A percentile compares a stretch with the other conserved stretches of the same genome.
Conservation (phyloP, 2,329 filamentous ascomycete species). For the Xylariaceae sp. region DNA sequence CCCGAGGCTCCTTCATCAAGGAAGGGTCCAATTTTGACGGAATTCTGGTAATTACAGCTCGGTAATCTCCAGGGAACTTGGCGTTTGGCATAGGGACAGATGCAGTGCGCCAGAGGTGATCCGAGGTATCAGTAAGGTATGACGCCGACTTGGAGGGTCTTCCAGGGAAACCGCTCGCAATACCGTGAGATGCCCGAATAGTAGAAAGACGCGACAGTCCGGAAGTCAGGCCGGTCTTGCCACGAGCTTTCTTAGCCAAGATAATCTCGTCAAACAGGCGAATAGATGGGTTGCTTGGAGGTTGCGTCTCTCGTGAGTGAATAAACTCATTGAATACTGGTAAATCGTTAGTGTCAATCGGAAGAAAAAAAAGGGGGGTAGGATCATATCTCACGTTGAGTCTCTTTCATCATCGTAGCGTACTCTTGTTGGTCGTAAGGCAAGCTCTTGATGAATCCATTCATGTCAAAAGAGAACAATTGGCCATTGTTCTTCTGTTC, state of each 20-base stretch:
- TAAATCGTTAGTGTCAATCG: conserved; percentile 21
- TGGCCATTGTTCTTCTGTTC: conserved; percentile 58
- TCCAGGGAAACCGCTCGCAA: conserved; percentile 38
- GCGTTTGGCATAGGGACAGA: conserved; percentile 56
- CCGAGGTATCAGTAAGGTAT: conserved; percentile 66
- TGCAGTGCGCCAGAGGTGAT: conserved; percentile 73
- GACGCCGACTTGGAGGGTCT: conserved; percentile 42
- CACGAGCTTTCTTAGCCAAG: conserved; percentile 66
- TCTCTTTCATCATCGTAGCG: conserved; percentile 58
- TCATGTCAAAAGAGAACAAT: conserved; percentile 60
- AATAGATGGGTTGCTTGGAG: conserved; percentile 57
- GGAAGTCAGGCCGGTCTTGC: conserved; percentile 59
- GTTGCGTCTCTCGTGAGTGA: conserved; percentile 67
- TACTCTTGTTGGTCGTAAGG: conserved; percentile 63
- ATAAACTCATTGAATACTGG: conserved; percentile 76
- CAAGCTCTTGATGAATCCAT: conserved; percentile 58
- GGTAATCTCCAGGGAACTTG: conserved; percentile 60
- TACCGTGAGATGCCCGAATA: conserved; percentile 51
- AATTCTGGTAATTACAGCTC: conserved; percentile 55
- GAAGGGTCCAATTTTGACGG: conserved; percentile 79
- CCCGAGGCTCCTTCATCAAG: conserved; percentile 86
- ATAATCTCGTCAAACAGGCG: conserved; percentile 82
- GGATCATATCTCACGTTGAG: conserved; percentile 49
- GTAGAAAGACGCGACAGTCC: conserved; percentile 59
- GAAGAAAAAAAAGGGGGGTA: neutral